Evolutionary conservation across 2,329 filamentous ascomycete genomes (phyloP), one percentile per base, ranked within the genome.

Genomic region (Capronia americana): DNA sequence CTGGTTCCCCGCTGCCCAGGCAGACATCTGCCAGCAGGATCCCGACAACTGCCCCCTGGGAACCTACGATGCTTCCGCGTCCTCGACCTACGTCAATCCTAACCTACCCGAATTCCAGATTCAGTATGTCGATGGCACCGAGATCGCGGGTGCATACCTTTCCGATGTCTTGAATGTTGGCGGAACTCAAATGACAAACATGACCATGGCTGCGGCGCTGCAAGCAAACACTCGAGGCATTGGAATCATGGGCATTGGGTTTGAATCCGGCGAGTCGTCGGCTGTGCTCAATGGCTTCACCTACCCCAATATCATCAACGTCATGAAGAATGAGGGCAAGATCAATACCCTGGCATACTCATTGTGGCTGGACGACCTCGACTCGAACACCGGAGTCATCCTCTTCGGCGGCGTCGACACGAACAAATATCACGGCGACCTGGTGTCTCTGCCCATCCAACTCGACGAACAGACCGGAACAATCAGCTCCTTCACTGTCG

Each of bases 401-500:
- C 81, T 94, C 1, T 95, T 94, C 71, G 92, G 92, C 46, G 92
- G 90, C n/a, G 87, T 93, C 65, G 91, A 94, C 75, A 91, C 87
- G 0, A 85, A 84, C 66, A 93, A 93, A 75, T 95, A 88, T 77
- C 75, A 82, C 0, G 91, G 90, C 56, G 77, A 85, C 1, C 81
- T 93, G 34, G 82, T 83, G 54, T 85, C 83, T 5, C 81, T 93
- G 30, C 82, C 88, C 17, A 82, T 92, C 71, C 75, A 82, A 61
- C 74, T 78, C 65, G 75, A 80, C 56, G 69, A 80, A 59, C 86
- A 87, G 46, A 85, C 87, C 3, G 81, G 82, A 64, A 82, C 83
- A 72, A 76, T 84, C 75, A 83, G 67, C n/a, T 74, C 73, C 38
- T 75, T 76, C 67, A 75, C 75, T 10, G 74, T 86, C 55, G 83